Evolutionary conservation across 495 filamentous ascomycete genomes (phyloP), one percentile per base, ranked within the genome.

Genomic region (Baudoinia panamericana): DNA sequence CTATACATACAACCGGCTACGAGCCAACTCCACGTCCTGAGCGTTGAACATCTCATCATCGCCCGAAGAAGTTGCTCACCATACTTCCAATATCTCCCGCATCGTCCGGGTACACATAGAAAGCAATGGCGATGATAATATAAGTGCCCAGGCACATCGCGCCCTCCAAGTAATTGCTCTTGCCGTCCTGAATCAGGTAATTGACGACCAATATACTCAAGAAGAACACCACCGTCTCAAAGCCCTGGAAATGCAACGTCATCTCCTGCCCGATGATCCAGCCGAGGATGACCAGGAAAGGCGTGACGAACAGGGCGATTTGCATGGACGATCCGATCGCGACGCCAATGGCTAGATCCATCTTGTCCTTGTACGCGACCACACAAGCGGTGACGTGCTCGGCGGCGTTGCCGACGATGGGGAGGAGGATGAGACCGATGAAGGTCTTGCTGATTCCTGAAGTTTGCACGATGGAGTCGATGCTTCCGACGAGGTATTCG

Each of bases 391-490:
- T 95, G 27, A 93, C 87, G 58, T 97, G 90, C 62, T 97, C 90
- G 7, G 90, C 90, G 1, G 90, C 90, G 54, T 97, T 97, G 43
- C 90, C 90, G 24, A 97, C 90, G 56, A 97, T 95, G 19, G 90
- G 90, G 30, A 97, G 81, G 25, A 97, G 69, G 45, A 97, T 80
- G 38, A 97, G 70, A 66, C 90, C 90, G 56, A 96, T 90, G 59
- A 97, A 97, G 3, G 82, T 93, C 58, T 90, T 92, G 66, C 78
- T 86, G 67, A 97, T 87, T 50, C 80, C 76, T 8, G 81, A 80
- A 42, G 72, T 78, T 45, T 81, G 63, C 20, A n/a, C n/a, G 27
- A 97, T 76, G 33, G 70, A 70, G 52, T 95, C 90, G 60, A 97
- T 95, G 57, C 82, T 87, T 55, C 78, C 82, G 24, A 97, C 90